Conservation (phyloP, 805 yeast species). For the Isabelozyma heimii region DNA sequence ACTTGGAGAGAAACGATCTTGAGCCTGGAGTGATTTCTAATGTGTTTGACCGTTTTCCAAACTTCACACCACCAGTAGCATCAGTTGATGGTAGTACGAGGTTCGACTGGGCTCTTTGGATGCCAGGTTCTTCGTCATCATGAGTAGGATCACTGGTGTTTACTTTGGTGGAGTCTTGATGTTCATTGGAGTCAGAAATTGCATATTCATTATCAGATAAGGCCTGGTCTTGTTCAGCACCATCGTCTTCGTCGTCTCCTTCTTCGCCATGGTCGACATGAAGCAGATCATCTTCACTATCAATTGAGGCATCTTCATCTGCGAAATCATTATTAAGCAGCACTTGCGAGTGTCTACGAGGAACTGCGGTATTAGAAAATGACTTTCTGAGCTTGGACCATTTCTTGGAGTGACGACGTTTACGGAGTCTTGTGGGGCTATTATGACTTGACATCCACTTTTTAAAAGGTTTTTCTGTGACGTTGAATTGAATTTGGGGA, state of each 20-base stretch:
- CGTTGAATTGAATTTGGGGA: slow-evolving; percentile 22
- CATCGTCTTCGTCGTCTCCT: slow-evolving; percentile 6
- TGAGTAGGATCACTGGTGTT: neutral
- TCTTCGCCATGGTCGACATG: slow-evolving; percentile 2
- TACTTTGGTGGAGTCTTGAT: neutral
- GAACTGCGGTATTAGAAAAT: slow-evolving; percentile 15
- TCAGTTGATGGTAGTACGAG: slow-evolving; percentile 32
- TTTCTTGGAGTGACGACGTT: neutral
- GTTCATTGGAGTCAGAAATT: neutral
- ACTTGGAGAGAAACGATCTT: slow-evolving; percentile 16
- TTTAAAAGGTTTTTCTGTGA: slow-evolving; percentile 10
- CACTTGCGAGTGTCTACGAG: slow-evolving; percentile 3
- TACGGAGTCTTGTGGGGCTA: neutral
- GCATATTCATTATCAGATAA: neutral
- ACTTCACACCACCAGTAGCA: slow-evolving; percentile 32
- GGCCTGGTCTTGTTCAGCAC: slow-evolving; percentile 3
- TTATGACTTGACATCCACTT: slow-evolving; percentile 10
- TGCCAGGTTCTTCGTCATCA: slow-evolving; percentile 9
- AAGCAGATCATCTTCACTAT: slow-evolving; percentile 15
- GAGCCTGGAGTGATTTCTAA: slow-evolving; percentile 33
- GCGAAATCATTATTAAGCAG: slow-evolving; percentile 8
- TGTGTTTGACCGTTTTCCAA: slow-evolving; percentile 46
- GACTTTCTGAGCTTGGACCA: slow-evolving; percentile 24
- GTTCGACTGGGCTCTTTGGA: slow-evolving; percentile 29
- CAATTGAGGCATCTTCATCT: slow-evolving; percentile 19